Evolutionary conservation across 768 basidiomycete species (phyloP).

Genomic region (Hericium rajendrae): DNA sequence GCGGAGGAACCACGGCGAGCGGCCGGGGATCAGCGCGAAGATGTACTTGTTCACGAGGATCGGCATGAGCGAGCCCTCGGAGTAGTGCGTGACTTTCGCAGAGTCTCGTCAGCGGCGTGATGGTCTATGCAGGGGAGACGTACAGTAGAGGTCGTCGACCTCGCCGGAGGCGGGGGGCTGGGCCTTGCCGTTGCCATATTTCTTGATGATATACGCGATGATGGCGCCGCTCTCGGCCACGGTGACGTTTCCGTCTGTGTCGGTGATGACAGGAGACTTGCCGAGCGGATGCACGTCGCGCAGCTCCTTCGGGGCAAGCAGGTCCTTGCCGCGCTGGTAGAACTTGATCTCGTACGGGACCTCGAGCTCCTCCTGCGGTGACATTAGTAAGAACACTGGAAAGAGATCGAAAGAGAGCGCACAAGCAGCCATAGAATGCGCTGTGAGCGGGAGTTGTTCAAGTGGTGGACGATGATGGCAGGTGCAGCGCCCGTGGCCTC

Average conservation of each 20-base stretch:
- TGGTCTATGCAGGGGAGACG: background rate
- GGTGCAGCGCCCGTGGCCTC: background rate
- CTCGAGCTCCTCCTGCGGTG: constrained; percentile 41
- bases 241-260: constrained; percentile 35
- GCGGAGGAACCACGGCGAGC: constrained; percentile 28
- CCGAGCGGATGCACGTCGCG: constrained; percentile 33
- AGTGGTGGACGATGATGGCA: constrained; percentile 1
- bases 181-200: constrained; percentile 25
- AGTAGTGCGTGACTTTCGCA: constrained; percentile 28
- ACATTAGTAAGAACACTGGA: background rate
- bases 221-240: constrained; percentile 37
- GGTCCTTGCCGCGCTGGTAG: constrained; percentile 24
- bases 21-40: constrained; percentile 22
- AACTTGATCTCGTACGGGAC: constrained; percentile 34
- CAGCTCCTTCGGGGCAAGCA: constrained; percentile 29
- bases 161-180: constrained; percentile 21
- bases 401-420: background rate
- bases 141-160: constrained; percentile 28
- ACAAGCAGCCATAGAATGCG: constrained; percentile 6
- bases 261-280: constrained; percentile 37
- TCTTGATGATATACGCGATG: constrained; percentile 34
- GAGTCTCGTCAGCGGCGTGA: background rate
- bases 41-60: constrained; percentile 27
- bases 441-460: constrained; percentile 2
- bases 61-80: constrained; percentile 35